Conservation (phyloP, 1,139 yeast species). For the Yamadazyma dushanensis region DNA sequence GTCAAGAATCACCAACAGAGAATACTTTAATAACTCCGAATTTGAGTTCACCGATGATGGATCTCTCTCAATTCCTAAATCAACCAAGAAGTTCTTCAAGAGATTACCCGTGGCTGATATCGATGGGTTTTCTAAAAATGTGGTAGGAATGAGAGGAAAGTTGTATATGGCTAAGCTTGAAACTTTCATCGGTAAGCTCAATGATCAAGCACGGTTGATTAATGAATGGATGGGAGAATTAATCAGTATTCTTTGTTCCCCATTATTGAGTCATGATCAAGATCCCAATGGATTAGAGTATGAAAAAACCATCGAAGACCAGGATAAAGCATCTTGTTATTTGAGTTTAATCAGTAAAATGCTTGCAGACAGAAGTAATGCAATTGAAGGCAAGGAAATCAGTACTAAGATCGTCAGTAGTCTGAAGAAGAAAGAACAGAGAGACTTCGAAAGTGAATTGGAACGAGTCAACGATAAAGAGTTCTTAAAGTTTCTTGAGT, state of each 20-base stretch:
- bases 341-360: constrained; percentile 60
- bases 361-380: constrained; percentile 53
- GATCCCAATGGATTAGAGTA: constrained; percentile 79
- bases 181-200: constrained; percentile 39
- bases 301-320: constrained; percentile 67
- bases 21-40: constrained; percentile 15
- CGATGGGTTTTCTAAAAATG: constrained; percentile 16
- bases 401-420: constrained; percentile 22
- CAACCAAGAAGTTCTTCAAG: constrained; percentile 34
- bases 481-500: constrained; percentile 32
- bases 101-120: constrained; percentile 29
- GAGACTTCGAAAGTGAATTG: constrained; percentile 26
- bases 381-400: constrained; percentile 27
- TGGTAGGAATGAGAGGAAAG: constrained; percentile 23
- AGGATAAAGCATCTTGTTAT: constrained; percentile 66
- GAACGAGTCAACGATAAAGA: constrained; percentile 27
- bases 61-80: constrained; percentile 29
- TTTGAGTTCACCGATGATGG: constrained; percentile 32
- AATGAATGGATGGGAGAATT: constrained; percentile 56
- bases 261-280: constrained; percentile 43
- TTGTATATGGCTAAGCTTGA: constrained; percentile 21
- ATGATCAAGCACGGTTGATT: constrained; percentile 56
- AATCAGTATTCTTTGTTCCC: constrained; percentile 43
- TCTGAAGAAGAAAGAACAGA: constrained; percentile 25
- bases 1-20: constrained; percentile 28